Evolutionary conservation across 1,284 basidiomycete genomes (phyloP).

Genomic region (Malassezia yamatoensis): DNA sequence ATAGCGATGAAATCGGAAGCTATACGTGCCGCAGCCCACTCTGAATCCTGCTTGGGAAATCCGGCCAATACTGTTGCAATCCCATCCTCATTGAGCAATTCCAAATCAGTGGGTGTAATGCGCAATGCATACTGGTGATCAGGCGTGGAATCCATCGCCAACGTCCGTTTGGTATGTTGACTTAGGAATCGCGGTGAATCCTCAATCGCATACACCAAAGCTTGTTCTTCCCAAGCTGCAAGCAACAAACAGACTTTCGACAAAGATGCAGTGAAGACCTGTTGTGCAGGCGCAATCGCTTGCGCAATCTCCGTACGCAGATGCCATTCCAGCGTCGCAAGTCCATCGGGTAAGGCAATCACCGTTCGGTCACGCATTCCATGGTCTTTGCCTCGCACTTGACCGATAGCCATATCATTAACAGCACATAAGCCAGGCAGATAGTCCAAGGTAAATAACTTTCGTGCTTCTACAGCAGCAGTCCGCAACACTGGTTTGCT

Average conservation of each 20-base stretch:
- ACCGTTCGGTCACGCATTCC: background rate
- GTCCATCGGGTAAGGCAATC: background rate
- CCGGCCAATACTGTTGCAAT: background rate
- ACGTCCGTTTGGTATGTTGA: slow-evolving; percentile 8
- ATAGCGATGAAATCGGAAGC: background rate
- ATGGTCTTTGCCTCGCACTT: slow-evolving; percentile 1
- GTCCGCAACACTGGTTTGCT: slow-evolving; percentile 9
- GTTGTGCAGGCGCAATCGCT: slow-evolving; percentile 11
- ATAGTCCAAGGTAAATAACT: slow-evolving; percentile 1
- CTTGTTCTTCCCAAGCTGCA: slow-evolving; percentile 9
- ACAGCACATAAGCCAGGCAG: slow-evolving; percentile 7
- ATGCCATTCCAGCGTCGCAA: slow-evolving; percentile 10
- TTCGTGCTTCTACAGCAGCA: background rate
- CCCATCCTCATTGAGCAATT: background rate
- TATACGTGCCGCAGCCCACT: background rate
- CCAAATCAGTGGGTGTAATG: background rate
- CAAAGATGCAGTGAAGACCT: slow-evolving; percentile 3
- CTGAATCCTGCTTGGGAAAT: background rate
- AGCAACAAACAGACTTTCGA: background rate
- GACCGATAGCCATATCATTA: slow-evolving; percentile 2
- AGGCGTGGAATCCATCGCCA: background rate
- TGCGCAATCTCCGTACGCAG: background rate
- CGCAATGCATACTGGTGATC: background rate
- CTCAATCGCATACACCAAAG: slow-evolving; percentile 6
- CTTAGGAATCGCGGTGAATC: slow-evolving; percentile 4